Evolutionary conservation across 495 filamentous ascomycete species (phyloP).

Genomic region (Evernia prunastri): DNA sequence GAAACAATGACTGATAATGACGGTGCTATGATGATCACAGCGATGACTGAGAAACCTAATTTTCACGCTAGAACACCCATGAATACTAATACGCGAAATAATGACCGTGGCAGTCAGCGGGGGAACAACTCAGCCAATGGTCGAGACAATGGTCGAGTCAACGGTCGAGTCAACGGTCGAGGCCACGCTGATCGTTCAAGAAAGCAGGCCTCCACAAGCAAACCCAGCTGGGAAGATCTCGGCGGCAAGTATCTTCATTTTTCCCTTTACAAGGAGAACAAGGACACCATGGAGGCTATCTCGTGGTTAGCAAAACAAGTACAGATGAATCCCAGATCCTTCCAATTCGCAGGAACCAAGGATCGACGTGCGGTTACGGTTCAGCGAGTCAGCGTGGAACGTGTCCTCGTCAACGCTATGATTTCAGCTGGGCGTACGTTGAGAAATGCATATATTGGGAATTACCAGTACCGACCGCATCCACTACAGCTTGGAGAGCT

Average conservation of each 20-base stretch:
- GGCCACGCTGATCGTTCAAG: not conserved
- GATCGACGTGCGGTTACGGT: conserved; percentile 83
- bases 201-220: conserved; percentile 11
- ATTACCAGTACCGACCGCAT: conserved; percentile 65
- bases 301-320: conserved; percentile 62
- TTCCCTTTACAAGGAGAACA: conserved; percentile 94
- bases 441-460: conserved; percentile 59
- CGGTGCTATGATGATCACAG: conserved; percentile 54
- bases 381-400: conserved; percentile 70
- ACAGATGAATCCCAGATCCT: conserved; percentile 58
- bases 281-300: conserved; percentile 92
- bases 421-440: conserved; percentile 55
- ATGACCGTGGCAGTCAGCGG: conserved; percentile 1
- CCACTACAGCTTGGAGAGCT: conserved; percentile 77
- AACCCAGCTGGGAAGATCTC: conserved; percentile 52
- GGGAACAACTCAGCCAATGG: not conserved
- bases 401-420: conserved; percentile 57
- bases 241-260: conserved; percentile 85
- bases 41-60: conserved; percentile 40
- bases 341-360: conserved; percentile 90
- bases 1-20: conserved; percentile 56
- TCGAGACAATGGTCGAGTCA: conserved; percentile 30
- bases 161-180: conserved; percentile 17
- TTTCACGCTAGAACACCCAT: conserved; percentile 23
- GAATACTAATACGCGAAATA: not conserved